Evolutionary conservation across 108 stramenopile species (phyloP).

Genomic region (Epipyxis sp.): DNA sequence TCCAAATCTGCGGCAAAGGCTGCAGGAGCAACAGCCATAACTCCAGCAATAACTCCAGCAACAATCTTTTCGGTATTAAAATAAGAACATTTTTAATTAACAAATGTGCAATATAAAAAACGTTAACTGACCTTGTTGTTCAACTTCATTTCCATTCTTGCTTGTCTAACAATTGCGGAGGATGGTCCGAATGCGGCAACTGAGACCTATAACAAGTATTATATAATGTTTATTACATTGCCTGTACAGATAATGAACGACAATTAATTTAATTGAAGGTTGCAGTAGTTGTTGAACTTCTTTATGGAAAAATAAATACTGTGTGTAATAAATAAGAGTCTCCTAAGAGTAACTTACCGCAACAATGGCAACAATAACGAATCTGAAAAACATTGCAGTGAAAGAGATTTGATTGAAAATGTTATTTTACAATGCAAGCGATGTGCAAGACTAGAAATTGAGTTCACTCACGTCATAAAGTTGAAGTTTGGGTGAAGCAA

Average conservation of each 20-base stretch:
- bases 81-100: neutral
- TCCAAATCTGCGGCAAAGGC: constrained; percentile 77
- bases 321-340: neutral
- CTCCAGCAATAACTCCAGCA: neutral
- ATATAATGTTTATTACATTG: no score
- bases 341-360: neutral
- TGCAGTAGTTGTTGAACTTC: neutral
- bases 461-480: no score
- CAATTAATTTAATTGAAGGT: no score
- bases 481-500: no score
- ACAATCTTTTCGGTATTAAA: neutral
- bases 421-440: no score
- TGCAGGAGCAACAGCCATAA: neutral
- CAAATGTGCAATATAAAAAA: neutral
- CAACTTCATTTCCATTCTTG: neutral
- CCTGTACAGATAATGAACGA: no score
- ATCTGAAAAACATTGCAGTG: neutral
- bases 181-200: neutral
- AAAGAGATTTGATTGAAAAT: neutral
- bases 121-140: neutral
- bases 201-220: no score
- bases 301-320: neutral
- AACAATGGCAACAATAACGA: neutral
- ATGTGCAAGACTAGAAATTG: no score
- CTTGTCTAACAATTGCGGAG: neutral